phyloP scores from a whole-genome alignment of 1,284 basidiomycete genomes.

The Cryptococcus sp. region DNA sequence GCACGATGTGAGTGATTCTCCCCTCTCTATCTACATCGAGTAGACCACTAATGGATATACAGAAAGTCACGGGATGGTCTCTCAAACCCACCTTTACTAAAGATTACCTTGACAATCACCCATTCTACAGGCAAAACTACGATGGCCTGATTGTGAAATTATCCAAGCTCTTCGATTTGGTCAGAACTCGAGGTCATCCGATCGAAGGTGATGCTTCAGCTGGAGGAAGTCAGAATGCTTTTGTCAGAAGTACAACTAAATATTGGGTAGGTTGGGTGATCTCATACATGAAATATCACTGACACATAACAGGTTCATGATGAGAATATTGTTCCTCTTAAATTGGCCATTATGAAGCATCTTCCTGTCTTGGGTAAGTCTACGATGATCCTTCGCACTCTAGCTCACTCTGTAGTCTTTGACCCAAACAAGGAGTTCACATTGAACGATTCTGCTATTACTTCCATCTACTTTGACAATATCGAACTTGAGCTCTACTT shows the following conservation, averaged over 20 bases:
- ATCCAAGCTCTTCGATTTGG: constrained; percentile 91
- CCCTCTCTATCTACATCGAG: neutral
- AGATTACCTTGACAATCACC: constrained; percentile 87
- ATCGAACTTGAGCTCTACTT: constrained; percentile 97
- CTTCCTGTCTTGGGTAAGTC: constrained; percentile 78
- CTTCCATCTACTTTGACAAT: constrained; percentile 65
- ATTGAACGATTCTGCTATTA: constrained; percentile 71
- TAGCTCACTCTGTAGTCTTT: constrained; percentile 61
- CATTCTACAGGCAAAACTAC: constrained; percentile 70
- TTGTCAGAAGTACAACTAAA: constrained; percentile 96
- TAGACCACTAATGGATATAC: constrained; percentile 1
- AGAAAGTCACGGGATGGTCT: constrained; percentile 58
- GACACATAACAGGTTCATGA: constrained; percentile 64
- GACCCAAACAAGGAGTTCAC: constrained; percentile 94
- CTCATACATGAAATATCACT: neutral
- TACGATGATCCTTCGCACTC: too few relatives aligned
- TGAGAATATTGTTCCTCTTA: constrained; percentile 92
- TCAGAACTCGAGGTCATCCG: constrained; percentile 91
- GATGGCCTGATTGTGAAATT: constrained; percentile 93
- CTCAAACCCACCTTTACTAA: constrained; percentile 64
- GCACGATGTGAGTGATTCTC: constrained; percentile 57
- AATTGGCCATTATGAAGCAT: constrained; percentile 88
- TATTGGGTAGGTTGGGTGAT: constrained; percentile 71
- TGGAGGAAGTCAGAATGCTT: constrained; percentile 92
- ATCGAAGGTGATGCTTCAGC: constrained; percentile 89